Evolutionary conservation across 2,329 filamentous ascomycete species (phyloP).

Genomic region (Colletotrichum echinochloae): DNA sequence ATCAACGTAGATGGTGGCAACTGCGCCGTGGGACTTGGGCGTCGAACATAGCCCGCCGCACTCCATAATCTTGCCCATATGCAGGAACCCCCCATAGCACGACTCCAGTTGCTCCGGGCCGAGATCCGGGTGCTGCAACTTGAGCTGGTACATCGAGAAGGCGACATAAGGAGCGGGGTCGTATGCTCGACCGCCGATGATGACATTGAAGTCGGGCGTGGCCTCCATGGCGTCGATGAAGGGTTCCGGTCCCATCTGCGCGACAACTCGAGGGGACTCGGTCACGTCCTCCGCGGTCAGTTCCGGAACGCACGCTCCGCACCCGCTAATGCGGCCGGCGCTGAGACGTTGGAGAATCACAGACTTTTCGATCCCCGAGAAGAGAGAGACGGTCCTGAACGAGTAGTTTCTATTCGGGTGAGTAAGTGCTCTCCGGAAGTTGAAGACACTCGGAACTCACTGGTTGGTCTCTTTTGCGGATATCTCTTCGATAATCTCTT

Average conservation of each 20-base stretch:
- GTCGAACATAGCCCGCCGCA: constrained; percentile 61
- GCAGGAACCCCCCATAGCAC: constrained; percentile 53
- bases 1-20: constrained; percentile 54
- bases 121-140: constrained; percentile 3
- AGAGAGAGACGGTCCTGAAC: constrained; percentile 53
- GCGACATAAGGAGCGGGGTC: constrained; percentile 56
- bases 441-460: not conserved
- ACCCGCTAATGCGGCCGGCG: constrained; percentile 49
- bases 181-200: constrained; percentile 60
- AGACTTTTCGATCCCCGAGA: constrained; percentile 53
- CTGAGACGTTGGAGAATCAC: constrained; percentile 47
- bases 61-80: constrained; percentile 69
- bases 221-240: constrained; percentile 56
- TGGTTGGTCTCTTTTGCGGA: constrained; percentile 43
- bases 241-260: constrained; percentile 61
- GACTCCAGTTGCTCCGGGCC: constrained; percentile 36
- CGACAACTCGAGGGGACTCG: constrained; percentile 52
- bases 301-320: constrained; percentile 55
- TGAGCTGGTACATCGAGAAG: constrained; percentile 44
- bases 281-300: constrained; percentile 55
- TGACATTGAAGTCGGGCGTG: constrained; percentile 57
- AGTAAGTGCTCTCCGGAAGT: not conserved
- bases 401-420: not conserved
- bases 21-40: constrained; percentile 58
- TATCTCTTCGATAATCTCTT: constrained; percentile 54